Conservation (phyloP, 148 eudicot species). For the Chenopodium quinoa region DNA sequence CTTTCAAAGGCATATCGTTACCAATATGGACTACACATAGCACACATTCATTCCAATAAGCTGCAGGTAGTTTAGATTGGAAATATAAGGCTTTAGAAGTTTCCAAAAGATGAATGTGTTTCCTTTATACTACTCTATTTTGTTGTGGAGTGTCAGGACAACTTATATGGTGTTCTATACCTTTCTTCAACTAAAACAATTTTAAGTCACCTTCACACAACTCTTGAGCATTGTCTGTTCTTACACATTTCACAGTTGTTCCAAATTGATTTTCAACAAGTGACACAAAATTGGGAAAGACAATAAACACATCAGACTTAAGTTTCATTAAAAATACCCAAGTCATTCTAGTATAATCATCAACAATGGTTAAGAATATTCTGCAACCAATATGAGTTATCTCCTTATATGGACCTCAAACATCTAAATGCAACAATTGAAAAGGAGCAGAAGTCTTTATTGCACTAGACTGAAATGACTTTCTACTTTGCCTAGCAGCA, state of each 20-base stretch:
- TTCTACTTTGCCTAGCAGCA: not conserved
- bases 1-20: not conserved
- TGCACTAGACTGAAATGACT: not conserved
- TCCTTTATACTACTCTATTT: conserved; percentile 16
- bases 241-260: not conserved
- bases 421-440: conserved; percentile 3
- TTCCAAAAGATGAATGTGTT: conserved; percentile 22
- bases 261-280: not conserved
- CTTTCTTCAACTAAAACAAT: not conserved
- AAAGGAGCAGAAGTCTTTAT: not conserved
- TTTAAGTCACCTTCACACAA: not conserved
- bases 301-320: not conserved
- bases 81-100: not conserved
- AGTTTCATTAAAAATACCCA: conserved; percentile 10
- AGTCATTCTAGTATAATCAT: conserved; percentile 16
- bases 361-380: conserved; percentile 19
- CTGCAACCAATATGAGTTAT: not conserved
- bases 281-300: not conserved
- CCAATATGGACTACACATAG: not conserved
- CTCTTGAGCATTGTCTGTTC: conserved; percentile 20
- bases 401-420: conserved; percentile 22
- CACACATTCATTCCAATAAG: no score
- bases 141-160: conserved; percentile 2
- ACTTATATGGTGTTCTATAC: not conserved
- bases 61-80: not conserved